These are phyloP conservation scores for Sporisorium reilianum DNA, from an alignment of 1,284 basidiomycete genomes.

Conservation along the genomic window DNA sequence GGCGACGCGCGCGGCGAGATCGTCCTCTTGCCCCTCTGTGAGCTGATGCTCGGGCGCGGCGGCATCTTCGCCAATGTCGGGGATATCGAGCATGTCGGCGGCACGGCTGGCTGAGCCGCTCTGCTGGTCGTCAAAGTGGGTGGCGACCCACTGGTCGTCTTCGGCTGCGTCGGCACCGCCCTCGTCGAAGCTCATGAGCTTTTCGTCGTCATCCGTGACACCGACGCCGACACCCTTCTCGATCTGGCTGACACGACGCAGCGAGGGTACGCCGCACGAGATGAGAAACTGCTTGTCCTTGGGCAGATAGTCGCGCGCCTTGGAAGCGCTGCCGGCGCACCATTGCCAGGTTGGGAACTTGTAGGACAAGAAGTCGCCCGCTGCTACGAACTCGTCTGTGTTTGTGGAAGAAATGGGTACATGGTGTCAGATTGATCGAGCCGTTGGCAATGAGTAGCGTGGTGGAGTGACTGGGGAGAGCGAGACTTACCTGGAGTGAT, in stretches of 20 bases:
- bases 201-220: constrained; percentile 48
- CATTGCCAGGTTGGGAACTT: constrained; percentile 69
- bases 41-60: constrained; percentile 49
- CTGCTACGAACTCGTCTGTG: constrained; percentile 67
- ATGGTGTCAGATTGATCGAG: not conserved
- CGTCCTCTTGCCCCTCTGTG: constrained; percentile 59
- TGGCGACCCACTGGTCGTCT: constrained; percentile 60
- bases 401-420: not conserved
- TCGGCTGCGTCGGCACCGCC: constrained; percentile 33
- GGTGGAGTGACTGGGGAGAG: too few species aligned
- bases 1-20: constrained; percentile 55
- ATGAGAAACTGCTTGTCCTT: constrained; percentile 95
- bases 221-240: constrained; percentile 38
- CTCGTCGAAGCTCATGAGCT: constrained; percentile 54
- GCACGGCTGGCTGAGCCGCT: constrained; percentile 14
- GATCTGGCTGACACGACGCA: constrained; percentile 64
- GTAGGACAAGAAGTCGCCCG: constrained; percentile 67
- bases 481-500: constrained; percentile 85
- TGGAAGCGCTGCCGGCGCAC: constrained; percentile 75
- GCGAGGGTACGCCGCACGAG: constrained; percentile 65
- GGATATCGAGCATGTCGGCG: constrained; percentile 62
- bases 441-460: too few species aligned
- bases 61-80: constrained; percentile 59
- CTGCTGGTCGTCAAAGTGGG: constrained; percentile 43
- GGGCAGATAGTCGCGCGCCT: constrained; percentile 90